Evolutionary conservation across 2,329 filamentous ascomycete genomes (phyloP).

Genomic region (Trichoderma atrobrunneum): DNA sequence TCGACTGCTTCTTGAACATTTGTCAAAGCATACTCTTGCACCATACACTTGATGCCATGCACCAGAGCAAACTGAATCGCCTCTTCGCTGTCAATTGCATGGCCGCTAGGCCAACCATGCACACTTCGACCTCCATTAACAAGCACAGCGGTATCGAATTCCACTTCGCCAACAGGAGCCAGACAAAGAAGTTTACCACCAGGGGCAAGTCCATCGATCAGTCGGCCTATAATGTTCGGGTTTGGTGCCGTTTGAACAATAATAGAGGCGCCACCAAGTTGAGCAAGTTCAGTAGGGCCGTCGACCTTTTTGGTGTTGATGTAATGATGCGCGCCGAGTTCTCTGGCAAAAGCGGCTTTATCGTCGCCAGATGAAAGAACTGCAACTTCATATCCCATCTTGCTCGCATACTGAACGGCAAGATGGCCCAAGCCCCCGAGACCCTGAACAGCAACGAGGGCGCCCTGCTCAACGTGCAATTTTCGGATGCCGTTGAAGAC

Average conservation of each 20-base stretch:
- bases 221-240: constrained; percentile 49
- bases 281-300: constrained; percentile 45
- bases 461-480: background rate
- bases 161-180: constrained; percentile 42
- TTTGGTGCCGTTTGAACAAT: constrained; percentile 64
- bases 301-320: constrained; percentile 53
- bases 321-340: constrained; percentile 45
- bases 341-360: constrained; percentile 64
- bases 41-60: background rate
- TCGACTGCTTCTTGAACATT: background rate
- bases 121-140: background rate
- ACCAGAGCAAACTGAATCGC: background rate
- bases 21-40: background rate
- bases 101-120: background rate
- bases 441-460: background rate
- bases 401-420: constrained; percentile 39
- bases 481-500: background rate
- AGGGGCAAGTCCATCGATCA: constrained; percentile 53
- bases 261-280: constrained; percentile 59
- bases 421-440: constrained; percentile 39
- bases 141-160: background rate
- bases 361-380: constrained; percentile 63
- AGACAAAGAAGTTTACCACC: constrained; percentile 60
- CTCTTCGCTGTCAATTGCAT: background rate
- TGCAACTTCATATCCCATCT: constrained; percentile 72